Evolutionary conservation across 2,329 filamentous ascomycete genomes (phyloP).

Genomic region (Penicillium oxalicum): DNA sequence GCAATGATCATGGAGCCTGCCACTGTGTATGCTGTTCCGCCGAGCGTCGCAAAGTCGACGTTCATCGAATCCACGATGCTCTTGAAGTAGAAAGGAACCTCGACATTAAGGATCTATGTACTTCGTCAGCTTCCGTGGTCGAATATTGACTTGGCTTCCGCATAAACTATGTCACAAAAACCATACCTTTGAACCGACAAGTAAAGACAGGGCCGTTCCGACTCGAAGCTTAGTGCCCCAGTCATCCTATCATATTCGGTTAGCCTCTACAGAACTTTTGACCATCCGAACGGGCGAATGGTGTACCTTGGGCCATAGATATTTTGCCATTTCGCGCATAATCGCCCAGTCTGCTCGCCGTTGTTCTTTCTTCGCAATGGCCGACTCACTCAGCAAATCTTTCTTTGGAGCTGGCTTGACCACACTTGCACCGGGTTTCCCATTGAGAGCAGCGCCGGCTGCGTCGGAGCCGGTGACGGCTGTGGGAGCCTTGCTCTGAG

Average conservation of each 20-base stretch:
- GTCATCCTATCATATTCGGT: conserved; percentile 50
- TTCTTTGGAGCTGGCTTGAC: conserved; percentile 41
- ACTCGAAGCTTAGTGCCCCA: conserved; percentile 78
- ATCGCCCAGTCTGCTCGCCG: conserved; percentile 97
- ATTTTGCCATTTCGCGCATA: conserved; percentile 94
- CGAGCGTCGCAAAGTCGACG: conserved; percentile 76
- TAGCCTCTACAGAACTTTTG: conserved; percentile 11
- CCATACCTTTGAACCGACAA: conserved; percentile 46
- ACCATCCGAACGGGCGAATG: neutral
- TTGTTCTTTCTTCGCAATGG: conserved; percentile 72
- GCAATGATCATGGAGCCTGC: conserved; percentile 90
- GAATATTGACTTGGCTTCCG: too few relatives aligned
- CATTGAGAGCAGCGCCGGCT: conserved; percentile 15
- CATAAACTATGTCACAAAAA: too few relatives aligned
- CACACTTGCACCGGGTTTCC: conserved; percentile 20
- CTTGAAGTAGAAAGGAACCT: conserved; percentile 99
- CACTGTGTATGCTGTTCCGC: conserved; percentile 82
- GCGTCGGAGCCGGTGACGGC: conserved; percentile 15
- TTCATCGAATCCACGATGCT: conserved; percentile 97
- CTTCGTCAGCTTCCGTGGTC: conserved; percentile 10
- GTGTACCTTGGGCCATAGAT: conserved; percentile 80
- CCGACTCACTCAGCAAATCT: conserved; percentile 59
- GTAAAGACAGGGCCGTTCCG: conserved; percentile 70
- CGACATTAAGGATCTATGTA: conserved; percentile 74
- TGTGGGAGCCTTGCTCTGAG: conserved; percentile 10